Evolutionary conservation across 208 protist genomes (phyloP), one percentile per base, ranked within the genome.

Genomic region (Acanthamoeba royreba): DNA sequence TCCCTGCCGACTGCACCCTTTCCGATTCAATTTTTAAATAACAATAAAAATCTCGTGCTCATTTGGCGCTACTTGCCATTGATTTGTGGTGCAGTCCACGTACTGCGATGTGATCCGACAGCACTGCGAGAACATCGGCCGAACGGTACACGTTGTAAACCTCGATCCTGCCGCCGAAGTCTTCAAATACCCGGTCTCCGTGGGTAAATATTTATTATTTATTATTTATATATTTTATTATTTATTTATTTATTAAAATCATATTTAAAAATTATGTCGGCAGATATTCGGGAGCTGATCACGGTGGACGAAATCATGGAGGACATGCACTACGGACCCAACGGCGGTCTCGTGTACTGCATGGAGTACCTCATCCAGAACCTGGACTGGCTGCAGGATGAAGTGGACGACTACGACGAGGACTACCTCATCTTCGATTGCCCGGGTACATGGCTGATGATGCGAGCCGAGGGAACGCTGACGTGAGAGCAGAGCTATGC

Each of bases 341-440:
- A 98, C 93, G 98, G 97, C n/a, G 98, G 96, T 15, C 93, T 98
- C 5, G 91, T 98, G 11, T 98, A 97, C 72, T 98, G 97, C 58
- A 97, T 98, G 96, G 98, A 98, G 93, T 98, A 96, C 58, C 85
- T 98, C 22, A 43, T 98, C 33, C 92, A 97, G 42, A 97, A 98
- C 91, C 85, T 97, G 17, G 94, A 97, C 38, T 98, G 97, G 97
- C 90, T 98, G 5, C 43, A 92, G 15, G 94, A 97, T 9, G 89
- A 96, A 53, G 40, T 98, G 4, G 96, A 93, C 17, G 95, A 96
- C 9, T 96, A 95, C 53, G 96, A 97, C 15, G 97, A 98, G 22
- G 96, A 97, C 40, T 98, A 98, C 81, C 19, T 98, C 31, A 83
- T 98, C 3, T 94, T 98, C 9, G 97, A 98, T 90, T 98, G 96